phyloP scores from a whole-genome alignment of 257 asterid genomes.

The Schizonepeta tenuifolia region DNA sequence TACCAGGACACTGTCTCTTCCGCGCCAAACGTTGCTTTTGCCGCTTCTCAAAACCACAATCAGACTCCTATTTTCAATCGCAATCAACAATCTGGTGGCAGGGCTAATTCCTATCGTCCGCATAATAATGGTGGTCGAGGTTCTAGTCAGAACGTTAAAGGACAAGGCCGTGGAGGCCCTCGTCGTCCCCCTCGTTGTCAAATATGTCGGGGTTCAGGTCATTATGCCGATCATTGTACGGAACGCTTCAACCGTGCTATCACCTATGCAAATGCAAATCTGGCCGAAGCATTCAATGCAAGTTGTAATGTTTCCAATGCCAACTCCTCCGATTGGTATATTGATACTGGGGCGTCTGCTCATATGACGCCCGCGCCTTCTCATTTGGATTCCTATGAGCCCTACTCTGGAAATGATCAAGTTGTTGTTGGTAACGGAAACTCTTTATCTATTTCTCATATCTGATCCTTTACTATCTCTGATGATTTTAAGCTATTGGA shows the following conservation, averaged over 20 bases:
- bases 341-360: neutral
- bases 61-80: too few species aligned
- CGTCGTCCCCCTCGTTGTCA: neutral
- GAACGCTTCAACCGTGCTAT: neutral
- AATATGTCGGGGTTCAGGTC: neutral
- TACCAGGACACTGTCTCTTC: too few species aligned
- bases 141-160: too few species aligned
- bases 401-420: neutral
- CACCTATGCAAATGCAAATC: neutral
- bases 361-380: neutral
- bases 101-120: too few species aligned
- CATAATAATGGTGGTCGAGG: too few species aligned
- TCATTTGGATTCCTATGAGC: neutral
- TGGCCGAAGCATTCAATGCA: too few species aligned
- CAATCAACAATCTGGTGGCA: too few species aligned
- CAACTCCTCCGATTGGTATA: neutral
- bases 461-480: neutral
- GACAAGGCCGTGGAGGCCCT: too few species aligned
- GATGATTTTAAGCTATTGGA: neutral
- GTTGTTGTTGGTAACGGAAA: neutral
- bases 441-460: neutral
- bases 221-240: neutral
- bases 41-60: too few species aligned
- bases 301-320: too few species aligned
- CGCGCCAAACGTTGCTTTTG: too few species aligned